Percentiles rank a stretch among this genome's conserved stretches.
Conservation (phyloP, 257 asterid genomes). For the Agastache rugosa region DNA sequence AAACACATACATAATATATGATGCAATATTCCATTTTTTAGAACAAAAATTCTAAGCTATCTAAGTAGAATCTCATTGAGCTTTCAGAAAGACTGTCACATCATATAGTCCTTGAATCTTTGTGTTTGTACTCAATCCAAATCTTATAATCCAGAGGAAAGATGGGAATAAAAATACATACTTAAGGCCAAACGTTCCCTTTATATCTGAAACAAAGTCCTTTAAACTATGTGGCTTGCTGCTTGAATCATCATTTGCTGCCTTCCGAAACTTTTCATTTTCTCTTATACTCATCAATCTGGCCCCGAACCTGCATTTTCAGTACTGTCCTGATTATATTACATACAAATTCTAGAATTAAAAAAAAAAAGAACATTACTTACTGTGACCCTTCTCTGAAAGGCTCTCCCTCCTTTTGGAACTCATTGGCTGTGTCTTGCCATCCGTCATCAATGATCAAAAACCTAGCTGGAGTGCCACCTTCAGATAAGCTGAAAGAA, state of each 20-base stretch:
- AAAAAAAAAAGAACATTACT: slow-evolving; percentile 26
- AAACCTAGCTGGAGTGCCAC: slow-evolving; percentile 55
- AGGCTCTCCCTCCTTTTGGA: slow-evolving; percentile 54
- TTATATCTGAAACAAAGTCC: slow-evolving; percentile 55
- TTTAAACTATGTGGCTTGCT: slow-evolving; percentile 44
- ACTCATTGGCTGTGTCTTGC: slow-evolving; percentile 57
- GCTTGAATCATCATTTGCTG: slow-evolving; percentile 40
- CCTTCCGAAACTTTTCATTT: slow-evolving; percentile 52
- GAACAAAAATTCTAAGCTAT: neutral
- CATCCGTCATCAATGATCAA: slow-evolving; percentile 58
- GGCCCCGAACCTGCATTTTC: slow-evolving; percentile 59
- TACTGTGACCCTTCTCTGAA: slow-evolving; percentile 52
- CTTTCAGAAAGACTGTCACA: neutral
- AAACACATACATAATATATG: neutral
- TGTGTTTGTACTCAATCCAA: neutral
- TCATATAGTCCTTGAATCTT: neutral
- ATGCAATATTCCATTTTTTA: neutral
- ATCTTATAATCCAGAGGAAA: neutral
- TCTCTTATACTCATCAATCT: slow-evolving; percentile 61
- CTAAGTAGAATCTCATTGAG: neutral
- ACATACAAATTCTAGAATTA: neutral
- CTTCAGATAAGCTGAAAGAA: slow-evolving; percentile 50
- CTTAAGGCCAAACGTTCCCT: slow-evolving; percentile 50
- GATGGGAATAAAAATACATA: slow-evolving; percentile 28
- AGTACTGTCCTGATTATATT: slow-evolving; percentile 3